Base-by-base conservation (phyloP, 2,329 filamentous ascomycete species). In the Phoma sp. region DNA sequence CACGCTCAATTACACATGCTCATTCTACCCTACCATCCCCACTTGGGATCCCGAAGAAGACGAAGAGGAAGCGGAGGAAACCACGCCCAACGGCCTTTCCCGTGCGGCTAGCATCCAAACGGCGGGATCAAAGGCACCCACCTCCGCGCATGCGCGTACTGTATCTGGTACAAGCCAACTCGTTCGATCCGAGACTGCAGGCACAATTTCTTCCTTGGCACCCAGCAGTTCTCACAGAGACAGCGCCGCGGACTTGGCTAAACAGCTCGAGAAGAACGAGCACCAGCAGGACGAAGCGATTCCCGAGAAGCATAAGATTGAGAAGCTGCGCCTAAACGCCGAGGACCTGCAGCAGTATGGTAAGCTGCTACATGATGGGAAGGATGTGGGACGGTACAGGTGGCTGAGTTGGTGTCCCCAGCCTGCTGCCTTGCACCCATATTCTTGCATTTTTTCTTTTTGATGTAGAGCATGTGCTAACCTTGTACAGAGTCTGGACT, bases 1-100 rank as follows among this genome's bases (percentile, higher is more conserved):
- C 57, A 83, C 80, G 1, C 81, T 99, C 15, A 87, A 88, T 64
- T 97, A 92, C 75, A 94, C 89, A 0, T 88, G 88, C 46, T 84
- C 93, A 1, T 99, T 99, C 81, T 98, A 91, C 74, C 95, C 96
- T 2, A 91, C 90, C 37, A 80, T 97, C 29, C 92, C 95, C 63
- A 83, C 96, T 24, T 86, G 90, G 54, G 94, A 99, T 74, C 93
- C 94, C 1, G 94, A 95, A 55, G 90, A 96, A 8, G 93, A 93
- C 48, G 87, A 90, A 43, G 81, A 84, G 45, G 81, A 83, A 60
- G 76, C 81, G 7, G 62, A 67, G 21, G 82, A 85, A 43, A 61
- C 40, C 33, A 64, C 57, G 29, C 43, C 57, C 15, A 65, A 67
- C 25, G 64, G 60, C 4, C 25, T 64, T n/a, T 65, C 71, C 19